Conservation (phyloP, 1,284 basidiomycete genomes). For the Cutaneotrichosporon sp. region DNA sequence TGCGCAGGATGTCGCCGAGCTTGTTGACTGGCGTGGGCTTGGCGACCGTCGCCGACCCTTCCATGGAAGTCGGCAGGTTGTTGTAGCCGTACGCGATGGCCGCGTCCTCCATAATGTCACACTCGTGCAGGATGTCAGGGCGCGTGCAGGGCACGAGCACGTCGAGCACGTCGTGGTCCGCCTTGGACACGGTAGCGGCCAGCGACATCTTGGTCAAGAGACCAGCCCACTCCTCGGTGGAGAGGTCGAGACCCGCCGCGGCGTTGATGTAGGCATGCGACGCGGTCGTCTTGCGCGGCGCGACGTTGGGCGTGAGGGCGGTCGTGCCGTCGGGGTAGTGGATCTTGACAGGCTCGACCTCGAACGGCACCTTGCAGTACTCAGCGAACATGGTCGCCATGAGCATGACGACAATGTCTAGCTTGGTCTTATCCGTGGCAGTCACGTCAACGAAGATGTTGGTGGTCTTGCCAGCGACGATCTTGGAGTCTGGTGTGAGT, state of each 20-base stretch:
- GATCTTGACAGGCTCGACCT: constrained; percentile 86
- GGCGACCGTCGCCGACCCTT: constrained; percentile 91
- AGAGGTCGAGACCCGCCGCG: constrained; percentile 79
- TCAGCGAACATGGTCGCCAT: constrained; percentile 96
- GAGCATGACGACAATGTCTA: constrained; percentile 92
- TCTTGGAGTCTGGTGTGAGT: constrained; percentile 70
- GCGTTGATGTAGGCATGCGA: constrained; percentile 91
- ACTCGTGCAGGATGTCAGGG: constrained; percentile 96
- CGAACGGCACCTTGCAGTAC: constrained; percentile 83
- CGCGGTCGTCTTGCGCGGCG: constrained; percentile 69
- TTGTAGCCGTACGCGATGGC: constrained; percentile 99
- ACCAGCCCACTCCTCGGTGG: constrained; percentile 42
- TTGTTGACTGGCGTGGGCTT: constrained; percentile 89
- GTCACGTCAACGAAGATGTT: constrained; percentile 98
- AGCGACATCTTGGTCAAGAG: constrained; percentile 51
- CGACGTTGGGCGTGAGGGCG: constrained; percentile 77
- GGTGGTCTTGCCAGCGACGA: constrained; percentile 79
- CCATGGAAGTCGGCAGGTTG: constrained; percentile 88
- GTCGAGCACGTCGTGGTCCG: constrained; percentile 60
- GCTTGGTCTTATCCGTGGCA: constrained; percentile 95
- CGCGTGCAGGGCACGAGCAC: constrained; percentile 85
- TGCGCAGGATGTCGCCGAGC: constrained; percentile 80
- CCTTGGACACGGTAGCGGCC: constrained; percentile 56
- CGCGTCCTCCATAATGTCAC: constrained; percentile 97
- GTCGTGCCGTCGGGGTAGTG: constrained; percentile 73